Evolutionary conservation across 106 monocot genomes (phyloP).

Genomic region (Acorus calamus): DNA sequence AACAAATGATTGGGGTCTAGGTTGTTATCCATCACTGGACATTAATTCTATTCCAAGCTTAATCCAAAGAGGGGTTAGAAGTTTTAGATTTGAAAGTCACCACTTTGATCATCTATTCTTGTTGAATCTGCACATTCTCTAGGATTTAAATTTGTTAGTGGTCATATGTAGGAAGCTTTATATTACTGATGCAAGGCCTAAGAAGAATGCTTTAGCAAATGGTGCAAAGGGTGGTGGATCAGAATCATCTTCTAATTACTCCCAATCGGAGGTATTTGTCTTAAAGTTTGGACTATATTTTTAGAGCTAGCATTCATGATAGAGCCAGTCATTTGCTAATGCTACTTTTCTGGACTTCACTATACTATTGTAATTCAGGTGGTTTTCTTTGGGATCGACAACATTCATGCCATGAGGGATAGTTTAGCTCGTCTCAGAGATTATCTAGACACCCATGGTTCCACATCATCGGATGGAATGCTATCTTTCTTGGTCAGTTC

Average conservation of each 20-base stretch:
- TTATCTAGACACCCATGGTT: slow-evolving; percentile 83
- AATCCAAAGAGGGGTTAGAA: no score
- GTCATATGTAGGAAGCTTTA: slow-evolving; percentile 64
- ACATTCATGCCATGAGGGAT: slow-evolving; percentile 96
- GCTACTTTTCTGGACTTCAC: not conserved
- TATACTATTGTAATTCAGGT: slow-evolving; percentile 27
- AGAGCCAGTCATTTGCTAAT: not conserved
- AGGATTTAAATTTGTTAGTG: not conserved
- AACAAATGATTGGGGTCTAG: no score
- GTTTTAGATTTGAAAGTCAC: no score
- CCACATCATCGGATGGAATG: slow-evolving; percentile 95
- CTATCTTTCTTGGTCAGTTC: slow-evolving; percentile 80
- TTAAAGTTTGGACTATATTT: not conserved
- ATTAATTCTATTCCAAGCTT: no score
- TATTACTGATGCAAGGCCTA: slow-evolving; percentile 97
- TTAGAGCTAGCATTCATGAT: no score
- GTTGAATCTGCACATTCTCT: no score
- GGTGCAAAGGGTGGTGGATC: slow-evolving; percentile 97
- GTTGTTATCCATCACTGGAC: no score
- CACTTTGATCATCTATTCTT: no score
- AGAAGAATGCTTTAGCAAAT: slow-evolving; percentile 94
- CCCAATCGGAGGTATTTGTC: slow-evolving; percentile 69
- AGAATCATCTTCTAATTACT: slow-evolving; percentile 96
- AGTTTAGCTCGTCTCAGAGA: slow-evolving; percentile 91
- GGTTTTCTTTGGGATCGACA: slow-evolving; percentile 90